Conservation (phyloP, 257 asterid species). For the Oldenlandia corymbosa region DNA sequence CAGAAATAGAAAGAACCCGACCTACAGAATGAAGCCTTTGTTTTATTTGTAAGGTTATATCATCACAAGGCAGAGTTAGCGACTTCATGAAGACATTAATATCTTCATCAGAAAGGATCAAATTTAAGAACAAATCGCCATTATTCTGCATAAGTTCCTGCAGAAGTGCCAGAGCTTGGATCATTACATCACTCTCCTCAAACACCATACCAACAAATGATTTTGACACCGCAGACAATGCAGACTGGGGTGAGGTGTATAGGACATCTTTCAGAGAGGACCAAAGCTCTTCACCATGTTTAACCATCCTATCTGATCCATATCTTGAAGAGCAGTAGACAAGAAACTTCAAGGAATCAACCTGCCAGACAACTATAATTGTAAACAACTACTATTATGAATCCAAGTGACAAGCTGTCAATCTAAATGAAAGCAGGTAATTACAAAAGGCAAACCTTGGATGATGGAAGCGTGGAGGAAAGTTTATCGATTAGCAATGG, state of each 20-base stretch:
- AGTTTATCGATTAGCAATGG: slow-evolving; percentile 86
- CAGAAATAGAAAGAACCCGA: slow-evolving; percentile 55
- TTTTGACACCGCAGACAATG: slow-evolving; percentile 39
- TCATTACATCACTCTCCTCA: slow-evolving; percentile 60
- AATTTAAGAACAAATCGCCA: slow-evolving; percentile 39
- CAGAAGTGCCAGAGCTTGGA: slow-evolving; percentile 61
- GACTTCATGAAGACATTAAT: slow-evolving; percentile 46
- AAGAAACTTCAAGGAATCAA: slow-evolving; percentile 79
- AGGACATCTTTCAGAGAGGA: slow-evolving; percentile 57
- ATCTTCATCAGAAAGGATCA: slow-evolving; percentile 60
- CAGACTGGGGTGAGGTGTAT: slow-evolving; percentile 53
- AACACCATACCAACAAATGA: slow-evolving; percentile 48
- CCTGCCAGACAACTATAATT: slow-evolving; percentile 31
- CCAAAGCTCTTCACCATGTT: slow-evolving; percentile 70
- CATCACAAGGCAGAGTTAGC: slow-evolving; percentile 37
- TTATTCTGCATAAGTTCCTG: slow-evolving; percentile 48
- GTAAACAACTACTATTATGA: slow-evolving; percentile 16
- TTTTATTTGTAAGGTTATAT: slow-evolving; percentile 44
- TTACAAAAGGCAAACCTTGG: slow-evolving; percentile 59
- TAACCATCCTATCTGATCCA: slow-evolving; percentile 63
- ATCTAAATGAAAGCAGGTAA: slow-evolving; percentile 13
- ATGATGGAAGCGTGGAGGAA: slow-evolving; percentile 72
- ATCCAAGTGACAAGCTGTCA: slow-evolving; percentile 2
- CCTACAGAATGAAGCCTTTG: slow-evolving; percentile 78
- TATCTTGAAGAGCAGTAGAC: slow-evolving; percentile 61